Evolutionary conservation across 2,329 filamentous ascomycete species (phyloP).

Genomic region (Exserohilum rostratum): DNA sequence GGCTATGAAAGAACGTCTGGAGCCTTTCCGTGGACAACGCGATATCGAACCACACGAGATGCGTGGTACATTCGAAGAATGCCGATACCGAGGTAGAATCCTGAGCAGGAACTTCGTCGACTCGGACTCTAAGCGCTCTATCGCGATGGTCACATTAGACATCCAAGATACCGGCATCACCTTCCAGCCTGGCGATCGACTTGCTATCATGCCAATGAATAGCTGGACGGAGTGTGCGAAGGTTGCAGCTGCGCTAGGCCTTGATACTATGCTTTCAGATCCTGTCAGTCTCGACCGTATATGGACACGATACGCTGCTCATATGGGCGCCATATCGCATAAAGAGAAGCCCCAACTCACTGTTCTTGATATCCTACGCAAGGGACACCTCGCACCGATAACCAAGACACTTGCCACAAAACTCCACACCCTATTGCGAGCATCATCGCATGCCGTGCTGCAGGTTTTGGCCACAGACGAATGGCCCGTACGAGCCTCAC

Average conservation of each 20-base stretch:
- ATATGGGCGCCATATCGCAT: constrained; percentile 22
- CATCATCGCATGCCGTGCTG: constrained; percentile 28
- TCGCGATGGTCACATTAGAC: constrained; percentile 59
- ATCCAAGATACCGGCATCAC: constrained; percentile 61
- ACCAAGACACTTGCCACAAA: constrained; percentile 33
- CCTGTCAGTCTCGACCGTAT: constrained; percentile 47
- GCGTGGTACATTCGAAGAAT: constrained; percentile 62
- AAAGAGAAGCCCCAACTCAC: constrained; percentile 19
- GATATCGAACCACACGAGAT: constrained; percentile 60
- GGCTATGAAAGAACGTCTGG: constrained; percentile 61
- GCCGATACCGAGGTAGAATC: constrained; percentile 57
- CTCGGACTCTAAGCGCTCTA: constrained; percentile 53
- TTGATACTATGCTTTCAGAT: constrained; percentile 56
- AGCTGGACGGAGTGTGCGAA: constrained; percentile 62
- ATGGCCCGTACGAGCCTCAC: constrained; percentile 31
- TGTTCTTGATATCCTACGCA: constrained; percentile 31
- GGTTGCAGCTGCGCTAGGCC: constrained; percentile 58
- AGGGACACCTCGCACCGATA: constrained; percentile 32
- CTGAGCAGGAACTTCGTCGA: constrained; percentile 56
- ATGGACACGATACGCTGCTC: constrained; percentile 53
- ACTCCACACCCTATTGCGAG: constrained; percentile 29
- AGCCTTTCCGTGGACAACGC: constrained; percentile 57
- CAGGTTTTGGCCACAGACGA: constrained; percentile 33
- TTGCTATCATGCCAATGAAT: constrained; percentile 63
- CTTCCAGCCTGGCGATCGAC: constrained; percentile 59